Percentiles rank a stretch among this genome's conserved stretches.
These are phyloP conservation scores for Talaromyces islandicus DNA, from an alignment of 2,329 filamentous ascomycete genomes.

Conservation along the genomic window DNA sequence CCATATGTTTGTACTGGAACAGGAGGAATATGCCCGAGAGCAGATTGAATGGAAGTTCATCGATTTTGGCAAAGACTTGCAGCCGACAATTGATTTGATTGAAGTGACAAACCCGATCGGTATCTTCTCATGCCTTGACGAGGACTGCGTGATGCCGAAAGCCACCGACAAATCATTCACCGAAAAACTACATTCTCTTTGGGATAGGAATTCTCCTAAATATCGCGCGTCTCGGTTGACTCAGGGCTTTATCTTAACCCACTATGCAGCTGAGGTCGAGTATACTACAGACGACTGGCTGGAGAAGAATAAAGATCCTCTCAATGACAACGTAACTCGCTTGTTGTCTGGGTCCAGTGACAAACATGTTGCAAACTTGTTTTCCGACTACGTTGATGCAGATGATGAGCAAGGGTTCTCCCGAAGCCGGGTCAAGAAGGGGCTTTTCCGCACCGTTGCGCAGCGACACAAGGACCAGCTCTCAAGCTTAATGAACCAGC, in stretches of 20 bases:
- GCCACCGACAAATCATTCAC: slow-evolving; percentile 96
- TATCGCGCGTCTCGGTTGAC: slow-evolving; percentile 82
- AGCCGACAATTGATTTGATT: slow-evolving; percentile 96
- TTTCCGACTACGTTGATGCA: slow-evolving; percentile 77
- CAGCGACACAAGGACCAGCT: slow-evolving; percentile 97
- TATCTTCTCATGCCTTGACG: slow-evolving; percentile 96
- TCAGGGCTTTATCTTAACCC: slow-evolving; percentile 91
- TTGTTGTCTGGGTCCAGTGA: slow-evolving; percentile 77
- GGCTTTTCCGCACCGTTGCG: slow-evolving; percentile 91
- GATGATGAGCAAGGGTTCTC: slow-evolving; percentile 67
- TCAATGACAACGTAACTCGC: slow-evolving; percentile 94
- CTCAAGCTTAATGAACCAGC: slow-evolving; percentile 89
- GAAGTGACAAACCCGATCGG: slow-evolving; percentile 95
- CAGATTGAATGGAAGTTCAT: slow-evolving; percentile 99
- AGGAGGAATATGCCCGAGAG: slow-evolving; percentile 95
- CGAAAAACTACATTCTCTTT: slow-evolving; percentile 92
- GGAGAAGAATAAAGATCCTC: slow-evolving; percentile 97
- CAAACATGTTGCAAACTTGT: slow-evolving; percentile 75
- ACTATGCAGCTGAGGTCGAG: slow-evolving; percentile 96
- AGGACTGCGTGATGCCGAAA: slow-evolving; percentile 98
- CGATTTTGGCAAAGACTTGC: slow-evolving; percentile 93
- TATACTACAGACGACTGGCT: slow-evolving; percentile 94
- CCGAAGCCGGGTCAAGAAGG: slow-evolving; percentile 86
- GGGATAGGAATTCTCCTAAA: slow-evolving; percentile 93
- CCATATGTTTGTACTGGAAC: slow-evolving; percentile 98